Base-by-base conservation (phyloP, 139 green algal genomes). In the Haematococcus sp. region DNA sequence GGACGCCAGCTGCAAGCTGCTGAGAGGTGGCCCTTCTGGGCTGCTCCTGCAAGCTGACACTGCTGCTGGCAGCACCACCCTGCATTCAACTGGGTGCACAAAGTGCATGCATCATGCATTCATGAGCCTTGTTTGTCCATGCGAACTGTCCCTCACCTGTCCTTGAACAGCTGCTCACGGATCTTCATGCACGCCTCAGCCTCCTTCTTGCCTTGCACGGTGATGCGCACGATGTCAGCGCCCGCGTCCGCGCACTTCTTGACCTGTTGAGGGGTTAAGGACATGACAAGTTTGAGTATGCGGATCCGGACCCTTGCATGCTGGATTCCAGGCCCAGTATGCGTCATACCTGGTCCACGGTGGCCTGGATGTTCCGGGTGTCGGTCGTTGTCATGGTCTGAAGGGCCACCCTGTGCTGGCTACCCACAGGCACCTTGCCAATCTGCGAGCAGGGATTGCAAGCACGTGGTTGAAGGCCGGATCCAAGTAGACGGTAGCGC, bases 341-440 rank as follows among this genome's bases (percentile, higher is more conserved):
- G 63, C 22, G 27, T 13, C 31, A 27, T 4, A 94, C 92, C 89
- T 98, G 92, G 28, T 93, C 92, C 13, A 99, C 95, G 15, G 95
- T 98, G 3, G 71, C 86, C 59, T 91, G 72, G 13, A 99, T 84
- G 76, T 99, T 85, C 4, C 91, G 73, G 0, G 96, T 99, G 86
- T 98, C 93, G 4, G 95, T 97, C 1, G 96, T 99, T 23, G 94
- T 98, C 96, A 99, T 99, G 52, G 96, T 99, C 83, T 99, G 96
- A 61, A 96, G 81, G 0, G 91, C 90, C 70, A 99, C 92, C 5
- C 81, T 83, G 85, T 99, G 96, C 25, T 95, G 85, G 75, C 88
- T 94, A 61, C 96, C 96, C 0, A 98, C 86, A 34, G 89, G 87
- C 32, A 99, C 93, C 17, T 94, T 92, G 51, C 95, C 95, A 83